A percentile compares a stretch with the other conserved stretches of the same genome.
Evolutionary conservation across 164 flowering plant species (phyloP).

Genomic region (Kingdonia uniflora): DNA sequence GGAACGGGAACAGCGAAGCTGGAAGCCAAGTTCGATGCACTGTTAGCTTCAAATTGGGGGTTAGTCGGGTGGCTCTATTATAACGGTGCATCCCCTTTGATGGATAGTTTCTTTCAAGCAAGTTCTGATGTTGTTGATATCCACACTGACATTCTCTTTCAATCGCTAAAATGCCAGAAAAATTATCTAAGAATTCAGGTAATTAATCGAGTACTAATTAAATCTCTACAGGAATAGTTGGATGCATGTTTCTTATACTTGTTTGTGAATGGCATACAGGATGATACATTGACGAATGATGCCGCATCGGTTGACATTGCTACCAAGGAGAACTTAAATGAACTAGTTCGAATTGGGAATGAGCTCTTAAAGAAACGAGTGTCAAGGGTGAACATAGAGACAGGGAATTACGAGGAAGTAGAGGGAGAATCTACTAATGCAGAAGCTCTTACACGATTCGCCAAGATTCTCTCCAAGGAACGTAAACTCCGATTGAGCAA

Average conservation of each 20-base stretch:
- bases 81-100: not conserved
- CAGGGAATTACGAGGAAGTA: slow-evolving; percentile 19
- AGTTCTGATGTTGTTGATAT: not conserved
- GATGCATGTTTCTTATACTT: too few relatives aligned
- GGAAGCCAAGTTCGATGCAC: not conserved
- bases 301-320: slow-evolving; percentile 26
- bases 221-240: too few relatives aligned
- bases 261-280: slow-evolving; percentile 10
- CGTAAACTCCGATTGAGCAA: slow-evolving; percentile 11
- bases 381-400: slow-evolving; percentile 31
- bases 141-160: not conserved
- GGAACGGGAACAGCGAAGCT: not conserved
- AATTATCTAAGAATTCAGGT: slow-evolving; percentile 1
- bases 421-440: slow-evolving; percentile 31
- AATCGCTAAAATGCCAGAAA: not conserved
- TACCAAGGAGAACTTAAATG: slow-evolving; percentile 20
- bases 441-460: slow-evolving; percentile 33
- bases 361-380: slow-evolving; percentile 24
- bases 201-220: not conserved
- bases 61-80: not conserved
- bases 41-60: not conserved
- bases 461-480: slow-evolving; percentile 24
- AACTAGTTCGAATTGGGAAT: slow-evolving; percentile 22
- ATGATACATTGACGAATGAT: slow-evolving; percentile 29
- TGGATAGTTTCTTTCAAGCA: not conserved